Evolutionary conservation across 139 green algal genomes (phyloP).

Genomic region (Tetradesmus lagerheimii): DNA sequence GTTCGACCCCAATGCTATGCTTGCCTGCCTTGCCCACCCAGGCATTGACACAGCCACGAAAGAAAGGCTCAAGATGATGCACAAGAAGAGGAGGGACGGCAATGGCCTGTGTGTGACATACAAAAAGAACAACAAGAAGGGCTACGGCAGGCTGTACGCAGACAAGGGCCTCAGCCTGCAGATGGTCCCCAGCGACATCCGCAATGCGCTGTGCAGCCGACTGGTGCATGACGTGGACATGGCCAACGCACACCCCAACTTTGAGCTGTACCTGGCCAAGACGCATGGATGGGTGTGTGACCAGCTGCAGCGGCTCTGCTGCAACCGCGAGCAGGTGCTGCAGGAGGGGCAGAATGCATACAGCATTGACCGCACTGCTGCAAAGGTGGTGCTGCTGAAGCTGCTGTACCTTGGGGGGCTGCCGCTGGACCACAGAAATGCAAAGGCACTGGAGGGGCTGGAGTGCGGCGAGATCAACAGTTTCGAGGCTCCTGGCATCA

Average conservation of each 20-base stretch:
- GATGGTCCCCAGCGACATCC: not conserved
- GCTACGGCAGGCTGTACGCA: not conserved
- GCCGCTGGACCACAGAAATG: no score
- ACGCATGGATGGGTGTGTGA: constrained; percentile 10
- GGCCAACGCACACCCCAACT: not conserved
- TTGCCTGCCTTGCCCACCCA: not conserved
- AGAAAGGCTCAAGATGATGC: not conserved
- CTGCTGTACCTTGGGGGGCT: no score
- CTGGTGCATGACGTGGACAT: not conserved
- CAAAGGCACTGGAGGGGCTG: no score
- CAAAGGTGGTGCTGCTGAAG: no score
- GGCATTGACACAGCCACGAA: not conserved
- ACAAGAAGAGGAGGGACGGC: not conserved
- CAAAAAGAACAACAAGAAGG: constrained; percentile 7
- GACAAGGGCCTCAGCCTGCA: not conserved
- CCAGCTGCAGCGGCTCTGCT: no score
- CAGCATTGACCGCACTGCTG: no score
- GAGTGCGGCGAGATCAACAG: no score
- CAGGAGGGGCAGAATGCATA: no score
- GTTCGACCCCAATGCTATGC: not conserved
- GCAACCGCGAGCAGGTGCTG: no score
- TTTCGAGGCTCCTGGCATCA: no score
- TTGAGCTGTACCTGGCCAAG: not conserved
- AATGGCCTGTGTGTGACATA: not conserved
- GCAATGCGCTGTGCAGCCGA: no score